A percentile compares a stretch with the other conserved stretches of the same genome.
Evolutionary conservation across 805 yeast genomes (phyloP).

Genomic region (Kazachstania viticola): DNA sequence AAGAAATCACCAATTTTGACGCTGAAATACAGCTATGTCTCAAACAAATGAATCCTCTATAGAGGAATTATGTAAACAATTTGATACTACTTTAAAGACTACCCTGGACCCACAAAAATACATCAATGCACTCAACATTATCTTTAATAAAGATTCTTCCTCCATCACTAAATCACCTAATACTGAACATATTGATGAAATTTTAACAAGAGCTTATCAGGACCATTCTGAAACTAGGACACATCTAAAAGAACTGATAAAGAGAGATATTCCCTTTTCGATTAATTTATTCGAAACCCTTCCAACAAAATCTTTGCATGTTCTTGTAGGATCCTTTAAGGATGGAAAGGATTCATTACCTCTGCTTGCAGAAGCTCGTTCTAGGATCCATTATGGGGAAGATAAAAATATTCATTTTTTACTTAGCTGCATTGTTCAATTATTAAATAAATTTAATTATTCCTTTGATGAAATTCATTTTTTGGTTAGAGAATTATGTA

Average conservation of each 20-base stretch:
- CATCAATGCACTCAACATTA: constrained; percentile 9
- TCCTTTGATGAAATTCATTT: constrained; percentile 15
- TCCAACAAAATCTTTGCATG: constrained; percentile 11
- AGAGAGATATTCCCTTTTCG: constrained; percentile 8
- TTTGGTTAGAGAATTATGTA: constrained; percentile 16
- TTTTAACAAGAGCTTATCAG: constrained; percentile 18
- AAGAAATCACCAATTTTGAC: too few species aligned
- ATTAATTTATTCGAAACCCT: constrained; percentile 14
- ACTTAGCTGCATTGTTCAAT: constrained; percentile 16
- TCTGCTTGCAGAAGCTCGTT: constrained; percentile 10
- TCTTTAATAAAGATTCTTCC: constrained; percentile 8
- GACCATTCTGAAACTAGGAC: constrained; percentile 18
- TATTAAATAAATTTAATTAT: constrained; percentile 20
- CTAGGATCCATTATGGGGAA: constrained; percentile 13
- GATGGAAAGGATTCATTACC: constrained; percentile 9
- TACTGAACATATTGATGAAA: constrained; percentile 10
- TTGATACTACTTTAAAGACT: constrained; percentile 8
- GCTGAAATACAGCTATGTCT: too few species aligned
- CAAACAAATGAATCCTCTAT: constrained; percentile 1
- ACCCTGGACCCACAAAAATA: constrained; percentile 10
- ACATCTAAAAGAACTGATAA: constrained; percentile 8
- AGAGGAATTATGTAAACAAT: constrained; percentile 8
- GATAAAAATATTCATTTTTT: constrained; percentile 11
- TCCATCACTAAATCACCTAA: background rate
- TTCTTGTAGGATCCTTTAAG: constrained; percentile 15